Evolutionary conservation across 139 green algal genomes (phyloP).

Genomic region (Asterochloris erici): DNA sequence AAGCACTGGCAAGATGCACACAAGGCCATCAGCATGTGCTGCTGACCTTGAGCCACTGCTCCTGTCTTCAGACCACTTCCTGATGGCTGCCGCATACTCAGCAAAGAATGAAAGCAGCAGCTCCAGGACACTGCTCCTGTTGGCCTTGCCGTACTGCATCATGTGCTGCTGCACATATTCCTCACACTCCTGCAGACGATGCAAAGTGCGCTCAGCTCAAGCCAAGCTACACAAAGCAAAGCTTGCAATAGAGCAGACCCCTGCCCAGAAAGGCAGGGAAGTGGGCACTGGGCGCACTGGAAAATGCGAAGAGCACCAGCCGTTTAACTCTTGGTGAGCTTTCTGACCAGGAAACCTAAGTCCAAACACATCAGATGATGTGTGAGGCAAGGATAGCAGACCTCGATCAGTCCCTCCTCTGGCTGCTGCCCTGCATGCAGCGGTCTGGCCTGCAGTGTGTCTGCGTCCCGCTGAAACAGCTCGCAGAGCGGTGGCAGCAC

Average conservation of each 20-base stretch:
- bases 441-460: constrained; percentile 16
- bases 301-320: neutral
- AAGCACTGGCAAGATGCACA: neutral
- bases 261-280: too few relatives aligned
- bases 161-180: neutral
- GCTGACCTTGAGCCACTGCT: neutral
- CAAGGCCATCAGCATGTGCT: neutral
- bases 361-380: too few relatives aligned
- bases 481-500: constrained; percentile 44
- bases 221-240: neutral
- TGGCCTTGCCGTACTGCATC: constrained; percentile 7
- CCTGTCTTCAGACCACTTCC: constrained; percentile 2
- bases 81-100: neutral
- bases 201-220: too few relatives aligned
- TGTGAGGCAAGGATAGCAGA: neutral
- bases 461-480: constrained; percentile 23
- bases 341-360: neutral
- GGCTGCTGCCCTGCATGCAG: constrained; percentile 22
- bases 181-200: constrained; percentile 12
- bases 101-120: constrained; percentile 35
- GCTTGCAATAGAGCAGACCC: too few relatives aligned
- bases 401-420: constrained; percentile 24
- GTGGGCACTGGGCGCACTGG: neutral
- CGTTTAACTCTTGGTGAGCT: neutral
- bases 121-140: constrained; percentile 27